Conservation (phyloP, 1,284 basidiomycete species). For the Fomitopsis schrenkii region DNA sequence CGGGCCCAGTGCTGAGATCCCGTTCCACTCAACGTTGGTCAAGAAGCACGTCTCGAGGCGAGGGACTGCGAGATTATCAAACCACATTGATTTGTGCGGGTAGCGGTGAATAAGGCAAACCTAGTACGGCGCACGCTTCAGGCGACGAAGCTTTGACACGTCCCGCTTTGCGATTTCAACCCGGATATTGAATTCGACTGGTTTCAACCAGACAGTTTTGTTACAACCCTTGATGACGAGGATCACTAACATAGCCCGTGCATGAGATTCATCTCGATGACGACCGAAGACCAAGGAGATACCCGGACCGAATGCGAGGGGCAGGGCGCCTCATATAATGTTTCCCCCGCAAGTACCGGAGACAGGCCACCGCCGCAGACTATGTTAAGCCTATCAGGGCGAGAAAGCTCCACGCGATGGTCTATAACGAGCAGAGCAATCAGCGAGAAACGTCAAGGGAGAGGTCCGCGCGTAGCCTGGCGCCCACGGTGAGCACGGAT, state of each 20-base stretch:
- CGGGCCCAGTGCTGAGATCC: neutral
- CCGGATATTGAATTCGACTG: neutral
- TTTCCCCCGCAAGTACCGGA: neutral
- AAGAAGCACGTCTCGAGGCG: neutral
- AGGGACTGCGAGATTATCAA: neutral
- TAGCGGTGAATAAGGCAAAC: too few species aligned
- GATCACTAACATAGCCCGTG: neutral
- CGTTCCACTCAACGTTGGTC: neutral
- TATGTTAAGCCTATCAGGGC: neutral
- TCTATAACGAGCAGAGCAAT: neutral
- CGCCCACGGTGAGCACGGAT: neutral
- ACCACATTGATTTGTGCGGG: neutral
- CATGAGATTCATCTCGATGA: neutral
- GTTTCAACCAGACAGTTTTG: neutral
- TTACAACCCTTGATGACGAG: neutral
- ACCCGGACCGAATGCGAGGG: neutral
- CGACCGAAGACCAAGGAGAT: neutral
- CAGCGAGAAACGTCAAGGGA: neutral
- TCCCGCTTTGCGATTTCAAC: neutral
- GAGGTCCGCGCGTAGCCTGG: neutral
- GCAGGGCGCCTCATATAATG: neutral
- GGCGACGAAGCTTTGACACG: too few species aligned
- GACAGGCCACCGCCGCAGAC: neutral
- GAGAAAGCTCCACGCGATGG: neutral
- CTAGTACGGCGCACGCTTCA: too few species aligned